Conservation (phyloP, 2,329 filamentous ascomycete genomes). For the Fusarium ramigenum region DNA sequence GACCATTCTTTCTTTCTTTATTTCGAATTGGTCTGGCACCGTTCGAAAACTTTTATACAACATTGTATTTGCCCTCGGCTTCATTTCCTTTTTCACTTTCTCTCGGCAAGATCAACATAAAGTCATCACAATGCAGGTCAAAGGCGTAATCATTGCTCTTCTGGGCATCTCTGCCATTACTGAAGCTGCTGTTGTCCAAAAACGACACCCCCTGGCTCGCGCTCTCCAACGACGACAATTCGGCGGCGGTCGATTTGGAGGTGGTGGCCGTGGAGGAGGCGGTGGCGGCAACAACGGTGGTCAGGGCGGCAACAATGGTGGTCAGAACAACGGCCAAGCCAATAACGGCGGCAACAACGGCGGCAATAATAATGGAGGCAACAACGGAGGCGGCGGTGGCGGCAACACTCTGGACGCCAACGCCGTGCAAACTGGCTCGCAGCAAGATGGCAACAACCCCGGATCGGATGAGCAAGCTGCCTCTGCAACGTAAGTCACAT, state of each 20-base stretch:
- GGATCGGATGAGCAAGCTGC: constrained; percentile 58
- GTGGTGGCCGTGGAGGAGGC: constrained; percentile 33
- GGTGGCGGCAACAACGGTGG: constrained; percentile 40
- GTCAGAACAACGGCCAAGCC: constrained; percentile 33
- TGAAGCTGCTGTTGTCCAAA: constrained; percentile 57
- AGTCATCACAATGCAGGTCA: constrained; percentile 60
- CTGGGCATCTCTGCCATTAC: constrained; percentile 56
- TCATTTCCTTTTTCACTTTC: constrained; percentile 18
- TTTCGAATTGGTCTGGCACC: constrained; percentile 62
- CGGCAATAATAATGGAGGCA: constrained; percentile 35
- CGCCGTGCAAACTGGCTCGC: constrained; percentile 61
- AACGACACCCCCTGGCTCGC: constrained; percentile 49
- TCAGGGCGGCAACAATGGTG: constrained; percentile 32
- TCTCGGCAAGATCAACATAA: constrained; percentile 35
- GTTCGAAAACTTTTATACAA: constrained; percentile 35
- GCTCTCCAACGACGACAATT: constrained; percentile 55
- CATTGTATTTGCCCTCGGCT: constrained; percentile 14
- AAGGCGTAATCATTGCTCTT: constrained; percentile 59
- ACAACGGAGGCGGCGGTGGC: constrained; percentile 38
- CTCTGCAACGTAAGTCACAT: constrained; percentile 59
- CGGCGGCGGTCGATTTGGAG: constrained; percentile 36
- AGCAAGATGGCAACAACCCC: constrained; percentile 57
- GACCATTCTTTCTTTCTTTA: constrained; percentile 58
- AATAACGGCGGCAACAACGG: constrained; percentile 35
- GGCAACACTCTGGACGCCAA: constrained; percentile 51